phyloP scores from a whole-genome alignment of 305 asterid species.

The Solanum hybrid region DNA sequence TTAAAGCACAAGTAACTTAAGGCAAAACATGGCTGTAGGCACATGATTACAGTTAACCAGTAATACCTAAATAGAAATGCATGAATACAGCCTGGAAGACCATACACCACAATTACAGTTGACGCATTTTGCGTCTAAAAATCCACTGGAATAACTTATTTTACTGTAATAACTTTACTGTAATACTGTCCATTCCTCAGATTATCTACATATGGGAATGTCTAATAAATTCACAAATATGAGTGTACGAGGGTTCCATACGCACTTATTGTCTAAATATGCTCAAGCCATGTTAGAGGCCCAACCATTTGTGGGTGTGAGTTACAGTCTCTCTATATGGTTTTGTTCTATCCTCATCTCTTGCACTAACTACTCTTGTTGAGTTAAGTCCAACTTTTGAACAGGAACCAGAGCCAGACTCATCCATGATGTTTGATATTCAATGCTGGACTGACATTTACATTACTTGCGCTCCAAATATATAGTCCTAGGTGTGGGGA shows the following conservation, averaged over 20 bases:
- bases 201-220: background rate
- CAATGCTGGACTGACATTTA: background rate
- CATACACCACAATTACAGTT: background rate
- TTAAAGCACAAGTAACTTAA: background rate
- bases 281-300: background rate
- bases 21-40: background rate
- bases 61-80: background rate
- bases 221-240: background rate
- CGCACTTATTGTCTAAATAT: background rate
- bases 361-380: background rate
- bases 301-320: background rate
- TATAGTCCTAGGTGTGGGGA: background rate
- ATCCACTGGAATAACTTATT: background rate
- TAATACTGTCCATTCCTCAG: background rate
- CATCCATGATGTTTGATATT: background rate
- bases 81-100: background rate
- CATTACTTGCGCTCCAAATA: background rate
- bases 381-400: background rate
- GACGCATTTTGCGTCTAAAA: background rate
- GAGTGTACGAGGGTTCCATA: background rate
- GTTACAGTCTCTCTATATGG: background rate
- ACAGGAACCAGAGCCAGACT: background rate
- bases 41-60: background rate
- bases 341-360: background rate
- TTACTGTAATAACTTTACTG: background rate